Evolutionary conservation across 306 rosid genomes (phyloP), one percentile per base, ranked within the genome.

Genomic region (Psophocarpus tetragonolobus): DNA sequence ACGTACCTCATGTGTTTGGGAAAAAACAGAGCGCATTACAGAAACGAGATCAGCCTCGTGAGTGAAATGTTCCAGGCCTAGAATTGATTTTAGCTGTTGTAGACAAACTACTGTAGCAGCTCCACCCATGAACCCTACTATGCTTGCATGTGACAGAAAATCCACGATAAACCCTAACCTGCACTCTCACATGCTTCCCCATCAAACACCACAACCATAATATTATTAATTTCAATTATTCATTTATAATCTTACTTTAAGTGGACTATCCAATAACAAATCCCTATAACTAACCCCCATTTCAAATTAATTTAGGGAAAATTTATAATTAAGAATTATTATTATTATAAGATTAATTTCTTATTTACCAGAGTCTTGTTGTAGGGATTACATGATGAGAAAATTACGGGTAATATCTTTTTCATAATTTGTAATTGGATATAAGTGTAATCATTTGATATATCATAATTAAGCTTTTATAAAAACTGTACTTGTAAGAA

Each of bases 61-160:
- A 6, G 99, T 95, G 71, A 95, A 95, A 80, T 91, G 92, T 0
- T 85, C 82, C 5, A 95, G 91, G 0, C 99, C 99, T 14, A 95
- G 76, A 18, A 92, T 87, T 13, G 90, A 88, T 83, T 95, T 95
- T 5, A 95, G 86, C 39, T 95, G 99, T n/a, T 95, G 99, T 41
- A 95, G 81, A 71, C 90, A 84, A 38, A 95, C 98, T 69, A 92
- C 96, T 1, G 96, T 91, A 1, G 99, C 99, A 45, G 99, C 97
- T 60, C 99, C 99, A 2, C 89, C 98, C 99, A 95, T 95, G 88
- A 95, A 95, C 77, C 99, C 99, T 50, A 92, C 93, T 27, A 95
- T 92, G 6, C 91, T 84, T 65, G 99, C 97, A 83, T 95, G 97
- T 82, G 99, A 95, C 63, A 95, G 83, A 71, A 95, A 92, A 85